A percentile compares a stretch with the other conserved stretches of the same genome.
Conservation (phyloP, 106 monocot species). For the Cymbidium sinense region DNA sequence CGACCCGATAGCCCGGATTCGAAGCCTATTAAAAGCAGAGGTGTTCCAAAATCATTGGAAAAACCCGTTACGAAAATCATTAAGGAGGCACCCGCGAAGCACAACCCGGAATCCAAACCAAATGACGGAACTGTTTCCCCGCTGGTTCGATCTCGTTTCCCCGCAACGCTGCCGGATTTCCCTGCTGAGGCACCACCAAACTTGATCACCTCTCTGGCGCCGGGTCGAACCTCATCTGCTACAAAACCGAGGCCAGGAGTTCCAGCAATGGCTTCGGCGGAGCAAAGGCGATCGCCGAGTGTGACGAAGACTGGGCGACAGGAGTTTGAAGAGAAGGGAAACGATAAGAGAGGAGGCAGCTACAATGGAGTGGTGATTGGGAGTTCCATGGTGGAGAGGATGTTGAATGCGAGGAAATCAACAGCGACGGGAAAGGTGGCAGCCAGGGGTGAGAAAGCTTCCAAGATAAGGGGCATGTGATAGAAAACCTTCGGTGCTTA, state of each 20-base stretch:
- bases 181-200: conserved; percentile 20
- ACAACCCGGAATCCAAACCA: not conserved
- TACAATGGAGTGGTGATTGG: conserved; percentile 5
- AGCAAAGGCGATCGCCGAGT: conserved; percentile 11
- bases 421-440: not conserved
- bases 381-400: conserved; percentile 16
- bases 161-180: conserved; percentile 1
- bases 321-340: not conserved
- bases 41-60: not conserved
- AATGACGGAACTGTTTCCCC: conserved; percentile 5
- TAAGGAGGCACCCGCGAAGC: not conserved
- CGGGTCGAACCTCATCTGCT: conserved; percentile 6
- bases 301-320: conserved; percentile 3
- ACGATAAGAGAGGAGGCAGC: not conserved
- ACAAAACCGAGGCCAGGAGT: conserved; percentile 8
- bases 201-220: conserved; percentile 7
- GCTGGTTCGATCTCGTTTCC: not conserved
- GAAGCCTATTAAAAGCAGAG: conserved; percentile 5
- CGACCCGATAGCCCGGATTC: conserved; percentile 15
- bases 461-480: not conserved
- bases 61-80: not conserved
- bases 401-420: conserved; percentile 14
- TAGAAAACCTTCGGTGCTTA: not conserved
- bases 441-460: not conserved
- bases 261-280: not conserved